Conservation (phyloP, 768 basidiomycete species). For the Russula vinacea region DNA sequence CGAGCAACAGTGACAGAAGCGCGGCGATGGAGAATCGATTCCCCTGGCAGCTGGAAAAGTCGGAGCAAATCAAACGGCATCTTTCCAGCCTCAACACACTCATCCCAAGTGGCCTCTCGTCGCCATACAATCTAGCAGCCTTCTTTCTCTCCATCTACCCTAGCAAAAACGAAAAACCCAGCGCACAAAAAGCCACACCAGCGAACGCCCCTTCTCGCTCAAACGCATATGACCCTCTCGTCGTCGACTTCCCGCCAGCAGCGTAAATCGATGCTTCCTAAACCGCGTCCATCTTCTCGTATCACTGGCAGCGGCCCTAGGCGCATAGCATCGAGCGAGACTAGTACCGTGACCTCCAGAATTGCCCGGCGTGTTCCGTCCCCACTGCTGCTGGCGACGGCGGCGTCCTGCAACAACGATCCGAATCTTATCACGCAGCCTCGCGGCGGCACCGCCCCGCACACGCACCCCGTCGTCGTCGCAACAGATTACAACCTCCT, state of each 20-base stretch:
- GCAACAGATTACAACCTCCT: not conserved
- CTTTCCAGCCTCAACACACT: not conserved
- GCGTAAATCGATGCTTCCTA: constrained; percentile 25
- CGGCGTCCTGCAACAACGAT: not conserved
- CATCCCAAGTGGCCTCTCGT: too few species aligned
- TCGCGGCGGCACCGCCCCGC: too few species aligned
- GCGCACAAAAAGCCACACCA: not conserved
- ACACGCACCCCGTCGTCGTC: not conserved
- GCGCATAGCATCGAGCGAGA: not conserved
- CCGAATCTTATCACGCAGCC: not conserved
- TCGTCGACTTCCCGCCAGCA: constrained; percentile 17
- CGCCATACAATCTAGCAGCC: not conserved
- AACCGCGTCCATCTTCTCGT: constrained; percentile 16
- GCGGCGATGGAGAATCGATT: not conserved
- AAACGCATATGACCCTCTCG: constrained; percentile 11
- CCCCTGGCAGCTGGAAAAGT: not conserved
- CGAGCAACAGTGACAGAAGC: not conserved
- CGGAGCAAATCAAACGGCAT: too few species aligned
- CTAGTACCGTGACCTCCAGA: constrained; percentile 4
- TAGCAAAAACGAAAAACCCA: not conserved
- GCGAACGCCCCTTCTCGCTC: not conserved
- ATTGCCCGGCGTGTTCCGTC: constrained; percentile 17
- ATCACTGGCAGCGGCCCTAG: not conserved
- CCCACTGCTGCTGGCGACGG: not conserved
- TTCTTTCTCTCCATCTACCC: too few species aligned